phyloP scores from a whole-genome alignment of 2,329 filamentous ascomycete species.

The Monosporascus sp. region DNA sequence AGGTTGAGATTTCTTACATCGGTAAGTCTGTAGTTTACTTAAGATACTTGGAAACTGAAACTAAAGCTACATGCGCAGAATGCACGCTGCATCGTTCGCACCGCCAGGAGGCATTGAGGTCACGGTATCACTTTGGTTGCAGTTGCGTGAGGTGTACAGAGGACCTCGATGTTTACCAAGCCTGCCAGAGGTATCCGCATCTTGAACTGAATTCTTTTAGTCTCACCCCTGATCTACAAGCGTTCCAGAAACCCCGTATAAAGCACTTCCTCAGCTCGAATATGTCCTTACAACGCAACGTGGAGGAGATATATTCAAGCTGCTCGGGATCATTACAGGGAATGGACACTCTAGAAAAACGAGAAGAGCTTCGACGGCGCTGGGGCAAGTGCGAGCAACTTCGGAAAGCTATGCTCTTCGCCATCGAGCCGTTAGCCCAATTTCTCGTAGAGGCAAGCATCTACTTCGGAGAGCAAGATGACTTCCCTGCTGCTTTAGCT shows the following conservation, averaged over 20 bases:
- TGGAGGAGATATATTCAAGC: conserved; percentile 26
- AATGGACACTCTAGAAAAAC: conserved; percentile 5
- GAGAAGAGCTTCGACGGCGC: conserved; percentile 24
- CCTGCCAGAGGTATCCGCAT: conserved; percentile 36
- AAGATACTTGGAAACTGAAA: not conserved
- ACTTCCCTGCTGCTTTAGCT: conserved; percentile 38
- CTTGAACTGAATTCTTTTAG: conserved; percentile 40
- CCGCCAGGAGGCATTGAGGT: conserved; percentile 36
- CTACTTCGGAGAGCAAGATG: conserved; percentile 36
- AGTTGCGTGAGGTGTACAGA: conserved; percentile 42
- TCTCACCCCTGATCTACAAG: conserved; percentile 34
- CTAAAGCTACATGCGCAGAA: conserved; percentile 29
- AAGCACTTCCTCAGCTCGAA: conserved; percentile 21
- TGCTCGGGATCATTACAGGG: conserved; percentile 16
- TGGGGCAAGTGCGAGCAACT: conserved; percentile 36
- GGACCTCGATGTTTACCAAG: conserved; percentile 50
- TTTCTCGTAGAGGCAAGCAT: conserved; percentile 39
- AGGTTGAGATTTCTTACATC: conserved; percentile 58
- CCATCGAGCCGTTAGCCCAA: conserved; percentile 42
- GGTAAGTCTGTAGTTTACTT: conserved; percentile 31
- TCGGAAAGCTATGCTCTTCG: conserved; percentile 35
- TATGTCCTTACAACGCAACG: conserved; percentile 8
- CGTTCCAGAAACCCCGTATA: conserved; percentile 26
- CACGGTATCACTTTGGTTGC: conserved; percentile 49
- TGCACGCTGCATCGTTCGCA: conserved; percentile 38